A percentile compares a stretch with the other conserved stretches of the same genome.
Evolutionary conservation across 176 grass and related monocot genomes (phyloP).

Genomic region (Typha latifolia): DNA sequence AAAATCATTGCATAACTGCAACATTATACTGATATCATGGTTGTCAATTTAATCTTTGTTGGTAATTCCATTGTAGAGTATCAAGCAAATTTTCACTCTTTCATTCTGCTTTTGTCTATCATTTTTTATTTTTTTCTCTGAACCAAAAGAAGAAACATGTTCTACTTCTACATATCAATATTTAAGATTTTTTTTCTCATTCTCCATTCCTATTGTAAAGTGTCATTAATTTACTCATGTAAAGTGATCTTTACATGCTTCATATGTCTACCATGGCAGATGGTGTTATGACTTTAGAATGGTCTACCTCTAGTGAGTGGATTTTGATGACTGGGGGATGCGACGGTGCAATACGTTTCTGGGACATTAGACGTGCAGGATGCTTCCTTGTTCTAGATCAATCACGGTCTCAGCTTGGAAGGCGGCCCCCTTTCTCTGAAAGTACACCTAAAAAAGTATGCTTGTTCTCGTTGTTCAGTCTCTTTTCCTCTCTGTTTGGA

Average conservation of each 20-base stretch:
- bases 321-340: constrained; percentile 72
- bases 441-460: constrained; percentile 31
- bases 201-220: background rate
- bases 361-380: constrained; percentile 90
- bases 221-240: background rate
- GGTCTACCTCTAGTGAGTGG: constrained; percentile 86
- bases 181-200: background rate
- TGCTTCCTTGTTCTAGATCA: constrained; percentile 86
- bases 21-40: background rate
- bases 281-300: constrained; percentile 91
- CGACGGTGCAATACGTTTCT: constrained; percentile 89
- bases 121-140: background rate
- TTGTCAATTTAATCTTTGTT: background rate
- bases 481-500: too few species aligned
- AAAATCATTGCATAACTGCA: too few species aligned
- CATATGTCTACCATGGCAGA: constrained; percentile 41
- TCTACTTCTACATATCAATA: background rate
- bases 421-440: constrained; percentile 47
- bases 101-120: background rate
- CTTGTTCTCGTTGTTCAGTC: background rate
- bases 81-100: background rate
- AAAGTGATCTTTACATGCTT: background rate
- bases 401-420: constrained; percentile 69
- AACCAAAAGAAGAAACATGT: background rate
- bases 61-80: background rate